Evolutionary conservation across 1,284 basidiomycete genomes (phyloP).

Genomic region (Phellinidium pouzarii): DNA sequence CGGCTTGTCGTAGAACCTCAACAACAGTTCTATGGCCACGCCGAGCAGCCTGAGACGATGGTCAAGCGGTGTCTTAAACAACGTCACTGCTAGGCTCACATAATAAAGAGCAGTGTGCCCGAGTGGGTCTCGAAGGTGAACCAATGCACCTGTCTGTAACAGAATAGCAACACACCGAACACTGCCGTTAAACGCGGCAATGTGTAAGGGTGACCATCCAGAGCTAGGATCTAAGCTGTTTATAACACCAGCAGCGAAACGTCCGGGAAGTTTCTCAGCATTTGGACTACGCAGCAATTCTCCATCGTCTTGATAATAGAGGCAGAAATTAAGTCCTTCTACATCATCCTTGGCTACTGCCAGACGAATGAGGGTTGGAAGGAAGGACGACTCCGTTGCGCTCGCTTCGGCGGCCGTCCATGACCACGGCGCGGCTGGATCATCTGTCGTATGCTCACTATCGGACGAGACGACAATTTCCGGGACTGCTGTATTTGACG

Average conservation of each 20-base stretch:
- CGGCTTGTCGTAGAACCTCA: slow-evolving; percentile 62
- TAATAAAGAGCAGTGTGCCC: slow-evolving; percentile 83
- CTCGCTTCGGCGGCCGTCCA: slow-evolving; percentile 68
- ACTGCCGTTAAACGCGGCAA: slow-evolving; percentile 70
- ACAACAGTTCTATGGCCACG: slow-evolving; percentile 59
- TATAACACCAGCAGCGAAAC: slow-evolving; percentile 51
- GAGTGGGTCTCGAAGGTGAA: slow-evolving; percentile 72
- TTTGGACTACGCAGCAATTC: slow-evolving; percentile 18
- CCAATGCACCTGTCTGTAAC: slow-evolving; percentile 75
- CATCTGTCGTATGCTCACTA: slow-evolving; percentile 31
- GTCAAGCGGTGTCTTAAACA: too few relatives aligned
- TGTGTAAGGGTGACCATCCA: slow-evolving; percentile 74
- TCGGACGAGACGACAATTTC: slow-evolving; percentile 37
- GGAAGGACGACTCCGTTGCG: slow-evolving; percentile 58
- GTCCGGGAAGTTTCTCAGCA: slow-evolving; percentile 11
- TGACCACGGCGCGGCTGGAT: slow-evolving; percentile 65
- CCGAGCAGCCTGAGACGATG: slow-evolving; percentile 51
- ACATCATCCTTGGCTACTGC: slow-evolving; percentile 64
- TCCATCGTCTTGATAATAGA: slow-evolving; percentile 29
- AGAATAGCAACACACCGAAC: slow-evolving; percentile 49
- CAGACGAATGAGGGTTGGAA: slow-evolving; percentile 73
- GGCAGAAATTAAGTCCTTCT: slow-evolving; percentile 54
- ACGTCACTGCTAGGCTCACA: slow-evolving; percentile 44
- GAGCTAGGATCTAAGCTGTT: slow-evolving; percentile 65
- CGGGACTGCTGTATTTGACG: slow-evolving; percentile 30